Base-by-base conservation (phyloP, 805 yeast species). In the Pichia californica region DNA sequence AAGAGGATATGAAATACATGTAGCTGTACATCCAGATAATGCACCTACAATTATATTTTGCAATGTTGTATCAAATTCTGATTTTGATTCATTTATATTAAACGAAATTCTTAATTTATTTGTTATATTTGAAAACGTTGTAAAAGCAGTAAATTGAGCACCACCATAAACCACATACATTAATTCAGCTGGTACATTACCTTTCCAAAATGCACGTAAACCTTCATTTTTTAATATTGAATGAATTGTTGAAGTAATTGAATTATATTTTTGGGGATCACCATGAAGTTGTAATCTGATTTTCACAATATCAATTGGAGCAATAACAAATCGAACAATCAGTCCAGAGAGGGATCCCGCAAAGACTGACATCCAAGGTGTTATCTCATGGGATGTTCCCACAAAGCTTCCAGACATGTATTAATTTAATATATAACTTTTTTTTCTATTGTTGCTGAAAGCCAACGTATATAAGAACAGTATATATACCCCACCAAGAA, bases 151-250 rank as follows among this genome's bases (percentile, higher is more conserved):
- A 63, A 93, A 93, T 60, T 93, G 98, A 0, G 77, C 66, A 0
- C 86, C 86, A 11, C 98, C 96, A 55, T 91, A 93, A 10, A 84
- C 52, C 13, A 91, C 67, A 56, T 93, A 93, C 79, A 93, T 76
- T 31, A 79, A 61, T 50, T 88, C 88, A 0, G 98, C 99, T 0
- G 99, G 95, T 0, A 87, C 72, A 58, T 93, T 93, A 0, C 99
- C 99, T 59, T 88, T 89, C 98, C 98, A 93, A n/a, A 91, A 68
- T 0, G 88, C 91, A 4, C 61, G 47, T 0, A 81, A 33, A 6
- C 67, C 67, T 61, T 91, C 98, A 28, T 76, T 69, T 16, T 60
- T 57, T 1, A 73, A 49, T 2, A 88, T 71, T 1, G 67, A 59
- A 13, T 47, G 49, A 37, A 77, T 58, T 0, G 81, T 68, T 16